Evolutionary conservation across 495 filamentous ascomycete genomes (phyloP).

Genomic region (Lasiosphaeris hirsuta): DNA sequence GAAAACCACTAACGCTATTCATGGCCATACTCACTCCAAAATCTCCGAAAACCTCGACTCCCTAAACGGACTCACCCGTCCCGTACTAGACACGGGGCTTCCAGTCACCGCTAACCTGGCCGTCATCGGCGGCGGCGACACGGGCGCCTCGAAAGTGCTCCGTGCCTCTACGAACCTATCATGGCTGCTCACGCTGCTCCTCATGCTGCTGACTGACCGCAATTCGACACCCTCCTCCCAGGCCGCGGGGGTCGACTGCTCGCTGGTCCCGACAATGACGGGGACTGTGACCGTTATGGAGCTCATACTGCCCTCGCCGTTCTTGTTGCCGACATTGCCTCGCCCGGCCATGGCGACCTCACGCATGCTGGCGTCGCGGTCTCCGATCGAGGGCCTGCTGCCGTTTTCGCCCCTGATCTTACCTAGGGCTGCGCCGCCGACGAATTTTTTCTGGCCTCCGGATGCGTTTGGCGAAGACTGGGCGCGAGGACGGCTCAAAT

Average conservation of each 20-base stretch:
- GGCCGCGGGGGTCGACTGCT: not conserved
- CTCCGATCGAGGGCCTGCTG: slow-evolving; percentile 32
- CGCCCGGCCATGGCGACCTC: slow-evolving; percentile 52
- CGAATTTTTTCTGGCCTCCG: slow-evolving; percentile 35
- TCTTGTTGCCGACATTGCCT: slow-evolving; percentile 3
- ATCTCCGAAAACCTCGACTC: slow-evolving; percentile 26
- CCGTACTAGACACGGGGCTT: not conserved
- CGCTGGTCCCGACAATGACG: not conserved
- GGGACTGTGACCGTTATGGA: too few relatives aligned
- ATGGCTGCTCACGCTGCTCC: slow-evolving; percentile 13
- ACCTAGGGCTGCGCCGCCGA: slow-evolving; percentile 45
- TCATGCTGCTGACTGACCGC: slow-evolving; percentile 17
- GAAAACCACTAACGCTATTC: not conserved
- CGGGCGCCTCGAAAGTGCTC: slow-evolving; percentile 13
- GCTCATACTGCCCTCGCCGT: slow-evolving; percentile 14
- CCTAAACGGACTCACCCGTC: slow-evolving; percentile 39
- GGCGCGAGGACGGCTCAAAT: slow-evolving; percentile 42
- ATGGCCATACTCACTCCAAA: slow-evolving; percentile 4
- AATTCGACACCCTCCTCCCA: not conserved
- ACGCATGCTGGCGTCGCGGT: slow-evolving; percentile 38
- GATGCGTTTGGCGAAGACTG: slow-evolving; percentile 13
- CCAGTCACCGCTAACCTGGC: not conserved
- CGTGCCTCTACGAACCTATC: slow-evolving; percentile 24
- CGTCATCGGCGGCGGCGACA: slow-evolving; percentile 12
- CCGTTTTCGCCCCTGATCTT: slow-evolving; percentile 30